phyloP scores from a whole-genome alignment of 1,284 basidiomycete genomes.

The Leccinum griseonigrum region DNA sequence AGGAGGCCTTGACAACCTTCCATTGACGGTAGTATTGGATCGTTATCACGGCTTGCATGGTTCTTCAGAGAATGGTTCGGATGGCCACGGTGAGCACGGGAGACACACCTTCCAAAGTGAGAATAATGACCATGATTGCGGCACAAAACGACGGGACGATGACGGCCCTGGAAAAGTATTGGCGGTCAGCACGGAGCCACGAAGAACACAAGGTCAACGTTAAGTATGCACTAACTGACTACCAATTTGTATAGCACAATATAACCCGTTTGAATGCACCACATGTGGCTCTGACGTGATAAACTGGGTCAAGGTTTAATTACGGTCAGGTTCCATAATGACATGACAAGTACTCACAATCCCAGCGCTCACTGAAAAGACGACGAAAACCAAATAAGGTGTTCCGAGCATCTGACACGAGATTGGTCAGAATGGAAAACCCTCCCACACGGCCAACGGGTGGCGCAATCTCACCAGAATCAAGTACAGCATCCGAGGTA shows the following conservation, averaged over 20 bases:
- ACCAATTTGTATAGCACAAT: constrained; percentile 41
- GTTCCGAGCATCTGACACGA: constrained; percentile 36
- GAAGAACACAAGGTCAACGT: constrained; percentile 8
- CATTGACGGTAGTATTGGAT: constrained; percentile 36
- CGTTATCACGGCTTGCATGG: constrained; percentile 36
- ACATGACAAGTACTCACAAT: constrained; percentile 21
- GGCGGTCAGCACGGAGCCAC: constrained; percentile 13
- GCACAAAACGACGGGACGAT: constrained; percentile 47
- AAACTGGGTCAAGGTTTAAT: constrained; percentile 32
- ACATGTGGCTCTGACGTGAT: constrained; percentile 32
- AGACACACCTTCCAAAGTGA: constrained; percentile 44
- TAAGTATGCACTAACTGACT: constrained; percentile 36
- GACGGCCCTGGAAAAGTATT: constrained; percentile 17
- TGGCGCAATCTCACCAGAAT: constrained; percentile 13
- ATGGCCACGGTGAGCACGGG: background rate
- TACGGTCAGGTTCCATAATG: constrained; percentile 1
- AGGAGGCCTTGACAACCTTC: constrained; percentile 37
- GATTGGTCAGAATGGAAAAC: constrained; percentile 13
- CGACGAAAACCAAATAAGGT: constrained; percentile 38
- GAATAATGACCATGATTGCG: constrained; percentile 37
- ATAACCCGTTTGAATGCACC: constrained; percentile 44
- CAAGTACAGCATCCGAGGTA: constrained; percentile 19
- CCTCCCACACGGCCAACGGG: constrained; percentile 2
- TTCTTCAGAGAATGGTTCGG: constrained; percentile 4
- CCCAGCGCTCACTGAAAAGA: constrained; percentile 27